Evolutionary conservation across 176 grass and related monocot species (phyloP), one percentile per base, ranked within the genome.

Genomic region (Hordeum marinum): DNA sequence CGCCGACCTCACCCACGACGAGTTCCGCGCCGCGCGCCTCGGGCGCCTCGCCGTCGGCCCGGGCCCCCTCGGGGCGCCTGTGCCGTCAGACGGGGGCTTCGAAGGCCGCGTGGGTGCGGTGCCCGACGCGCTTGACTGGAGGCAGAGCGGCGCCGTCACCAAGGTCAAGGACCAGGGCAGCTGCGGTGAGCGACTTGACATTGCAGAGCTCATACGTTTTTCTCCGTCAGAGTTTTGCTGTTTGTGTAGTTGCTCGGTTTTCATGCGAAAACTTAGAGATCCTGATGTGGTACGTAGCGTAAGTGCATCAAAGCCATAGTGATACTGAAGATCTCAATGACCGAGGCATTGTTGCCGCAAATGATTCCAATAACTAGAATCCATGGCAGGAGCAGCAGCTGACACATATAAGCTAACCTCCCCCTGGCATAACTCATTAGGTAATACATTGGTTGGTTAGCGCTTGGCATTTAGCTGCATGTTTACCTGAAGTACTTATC

Each of bases 81-180:
- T 7, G 83, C 11, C 59, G 50, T 21, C 63, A 64, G 90, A 32
- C 63, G 0, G 7, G 69, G 90, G 80, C 2, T n/a, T 78, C 55
- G 10, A 2, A 13, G 72, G 79, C 17, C 4, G 72, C 13, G 63
- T 90, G 31, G 67, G 36, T 20, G 82, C 76, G 15, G 79, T 88
- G 24, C 93, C 93, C 7, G 83, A 86, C 25, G 81, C 90, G 58
- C 1, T 95, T 1, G 93, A 95, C 84, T 95, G 93, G 93, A 92
- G 93, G 80, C 20, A 95, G 58, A 86, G 63, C 35, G 93, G 88
- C 15, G 88, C 88, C 9, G 90, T 95, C 64, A 95, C 90, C 76
- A 60, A 75, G 12, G 80, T 95, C 70, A 95, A 95, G 83, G 88
- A 95, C 74, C 93, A 95, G 79, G 90, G 87, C 37, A 89, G 87